Evolutionary conservation across 331 rosid species (phyloP).

Genomic region (Erythrophleum ivorense): DNA sequence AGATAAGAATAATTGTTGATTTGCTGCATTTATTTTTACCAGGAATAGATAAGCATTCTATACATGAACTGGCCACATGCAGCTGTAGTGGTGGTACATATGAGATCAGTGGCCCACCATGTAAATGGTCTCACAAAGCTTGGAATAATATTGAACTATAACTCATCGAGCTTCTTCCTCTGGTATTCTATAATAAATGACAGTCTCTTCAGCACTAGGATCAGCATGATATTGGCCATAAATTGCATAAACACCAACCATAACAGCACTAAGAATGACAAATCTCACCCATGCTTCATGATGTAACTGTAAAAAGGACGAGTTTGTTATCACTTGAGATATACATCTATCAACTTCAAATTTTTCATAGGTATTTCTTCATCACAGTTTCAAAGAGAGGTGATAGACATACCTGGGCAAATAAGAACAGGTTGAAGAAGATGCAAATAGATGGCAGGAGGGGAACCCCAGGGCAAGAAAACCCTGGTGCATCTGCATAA

Average conservation of each 20-base stretch:
- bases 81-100: slow-evolving; percentile 1
- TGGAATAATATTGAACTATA: background rate
- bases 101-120: slow-evolving; percentile 14
- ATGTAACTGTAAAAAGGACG: slow-evolving; percentile 67
- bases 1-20: background rate
- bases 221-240: slow-evolving; percentile 93
- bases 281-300: slow-evolving; percentile 95
- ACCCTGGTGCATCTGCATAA: slow-evolving; percentile 77
- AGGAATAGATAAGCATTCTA: background rate
- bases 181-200: slow-evolving; percentile 55
- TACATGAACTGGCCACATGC: background rate
- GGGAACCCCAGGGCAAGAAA: slow-evolving; percentile 95
- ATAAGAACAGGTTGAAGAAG: slow-evolving; percentile 90
- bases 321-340: slow-evolving; percentile 22
- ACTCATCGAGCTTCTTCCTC: slow-evolving; percentile 52
- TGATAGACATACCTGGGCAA: slow-evolving; percentile 72
- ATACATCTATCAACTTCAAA: slow-evolving; percentile 15
- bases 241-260: slow-evolving; percentile 72
- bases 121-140: background rate
- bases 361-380: background rate
- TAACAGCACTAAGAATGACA: slow-evolving; percentile 60
- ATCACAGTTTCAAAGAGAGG: background rate
- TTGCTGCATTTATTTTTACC: background rate
- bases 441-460: slow-evolving; percentile 78
- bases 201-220: slow-evolving; percentile 64